Evolutionary conservation across 768 basidiomycete genomes (phyloP).

Genomic region (Fomitopsis pulvina): DNA sequence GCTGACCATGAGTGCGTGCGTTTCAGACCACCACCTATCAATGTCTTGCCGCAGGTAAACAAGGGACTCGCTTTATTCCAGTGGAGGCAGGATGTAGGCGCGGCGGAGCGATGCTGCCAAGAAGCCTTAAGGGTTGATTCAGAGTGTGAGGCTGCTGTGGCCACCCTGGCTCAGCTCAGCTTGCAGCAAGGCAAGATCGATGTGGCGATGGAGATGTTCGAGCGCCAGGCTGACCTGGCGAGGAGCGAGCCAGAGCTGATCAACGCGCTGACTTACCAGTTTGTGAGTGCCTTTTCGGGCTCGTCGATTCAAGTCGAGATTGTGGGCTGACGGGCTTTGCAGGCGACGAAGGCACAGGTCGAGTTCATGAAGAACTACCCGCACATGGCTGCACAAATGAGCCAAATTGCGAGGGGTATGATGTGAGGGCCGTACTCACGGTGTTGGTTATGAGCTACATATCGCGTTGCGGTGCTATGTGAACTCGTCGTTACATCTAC

Average conservation of each 20-base stretch:
- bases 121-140: conserved; percentile 86
- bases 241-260: conserved; percentile 87
- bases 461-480: too few relatives aligned
- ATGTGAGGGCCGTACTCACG: conserved; percentile 10
- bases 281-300: conserved; percentile 40
- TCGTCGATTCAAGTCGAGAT: conserved; percentile 1
- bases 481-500: too few relatives aligned
- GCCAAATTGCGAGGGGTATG: conserved; percentile 38
- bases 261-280: conserved; percentile 71
- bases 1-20: background rate
- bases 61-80: conserved; percentile 96
- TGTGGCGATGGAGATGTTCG: conserved; percentile 82
- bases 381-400: conserved; percentile 68
- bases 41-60: conserved; percentile 94
- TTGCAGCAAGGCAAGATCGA: conserved; percentile 89
- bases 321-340: background rate
- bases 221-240: conserved; percentile 76
- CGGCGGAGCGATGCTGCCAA: conserved; percentile 78
- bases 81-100: conserved; percentile 84
- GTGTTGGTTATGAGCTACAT: too few relatives aligned
- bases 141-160: conserved; percentile 94
- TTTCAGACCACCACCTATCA: conserved; percentile 42
- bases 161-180: conserved; percentile 88
- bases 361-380: conserved; percentile 84
- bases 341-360: conserved; percentile 80